Base-by-base conservation (phyloP, 176 grass and related monocot species). In the Dendrocalamus sinicus region DNA sequence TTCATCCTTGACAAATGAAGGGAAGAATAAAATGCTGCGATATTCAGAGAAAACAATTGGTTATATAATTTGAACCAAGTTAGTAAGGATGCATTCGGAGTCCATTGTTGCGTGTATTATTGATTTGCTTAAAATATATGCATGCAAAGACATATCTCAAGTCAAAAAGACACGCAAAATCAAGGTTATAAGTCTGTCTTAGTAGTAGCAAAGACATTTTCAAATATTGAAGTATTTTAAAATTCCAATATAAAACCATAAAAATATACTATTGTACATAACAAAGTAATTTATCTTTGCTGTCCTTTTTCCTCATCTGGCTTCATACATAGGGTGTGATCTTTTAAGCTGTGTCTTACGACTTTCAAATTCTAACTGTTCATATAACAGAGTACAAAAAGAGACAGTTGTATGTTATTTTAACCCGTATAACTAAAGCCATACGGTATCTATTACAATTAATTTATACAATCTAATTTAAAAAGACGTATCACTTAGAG, bases 401-500 rank as follows among this genome's bases (percentile, higher is more conserved):
- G 37, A 37, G 37, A 37, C 4, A 37, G 37, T 5, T 5, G 2
- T 5, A 37, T 37, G 37, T 2, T 4, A 37, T 37, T 37, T 37
- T 37, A 3, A 5, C 3, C 4, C 0, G 2, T 37, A 37, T 37
- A 37, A 5, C 4, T 37, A 3, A 37, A 37, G 4, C 4, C 37
- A 37, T 37, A 37, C 37, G 0, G 37, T 37, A 37, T 37, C 3
- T 37, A 37, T 3, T 37, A 37, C 4, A 37, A 37, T 37, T 0
- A 37, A 37, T 5, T 37, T 37, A 0, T 37, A 37, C 0, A 39
- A 5, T 5, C 0, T 39, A 5, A 0, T 5, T 5, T 39, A 39
- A 39, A 39, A 39, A 39, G 35, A 39, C 5, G 5, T 0, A 39
- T 0, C 0, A 0, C 0, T 39, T 39, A 0, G 2, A 39, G 2